Conservation (phyloP, 768 basidiomycete genomes). For the Russula abietina region DNA sequence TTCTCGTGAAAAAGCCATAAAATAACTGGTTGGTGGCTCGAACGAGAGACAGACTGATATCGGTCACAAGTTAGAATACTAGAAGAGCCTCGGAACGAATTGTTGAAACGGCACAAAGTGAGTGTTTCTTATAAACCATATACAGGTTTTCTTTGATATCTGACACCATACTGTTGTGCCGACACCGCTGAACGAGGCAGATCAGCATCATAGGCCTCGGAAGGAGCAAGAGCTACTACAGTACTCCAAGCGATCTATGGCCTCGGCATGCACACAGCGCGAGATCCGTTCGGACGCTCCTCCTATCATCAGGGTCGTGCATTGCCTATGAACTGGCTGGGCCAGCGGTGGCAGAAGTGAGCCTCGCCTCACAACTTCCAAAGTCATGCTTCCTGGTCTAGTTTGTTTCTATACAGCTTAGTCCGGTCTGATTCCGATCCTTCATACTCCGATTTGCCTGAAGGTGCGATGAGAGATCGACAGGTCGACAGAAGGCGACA, state of each 20-base stretch:
- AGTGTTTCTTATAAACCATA: too few relatives aligned
- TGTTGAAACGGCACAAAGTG: constrained; percentile 19
- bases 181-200: constrained; percentile 22
- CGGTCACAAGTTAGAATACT: constrained; percentile 60
- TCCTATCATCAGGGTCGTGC: constrained; percentile 13
- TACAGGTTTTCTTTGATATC: not conserved
- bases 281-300: constrained; percentile 18
- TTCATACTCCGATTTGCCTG: too few relatives aligned
- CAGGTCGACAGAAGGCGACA: too few relatives aligned
- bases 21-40: constrained; percentile 45
- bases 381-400: not conserved
- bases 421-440: too few relatives aligned
- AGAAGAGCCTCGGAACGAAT: constrained; percentile 63
- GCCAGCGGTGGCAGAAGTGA: constrained; percentile 26
- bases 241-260: constrained; percentile 21
- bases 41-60: constrained; percentile 72
- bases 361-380: not conserved
- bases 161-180: not conserved
- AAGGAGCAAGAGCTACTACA: constrained; percentile 25
- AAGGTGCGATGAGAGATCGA: too few relatives aligned
- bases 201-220: constrained; percentile 22
- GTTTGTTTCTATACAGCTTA: constrained; percentile 7
- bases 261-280: constrained; percentile 18
- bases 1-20: not conserved
- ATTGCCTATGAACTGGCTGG: constrained; percentile 22